Base-by-base conservation (phyloP, 768 basidiomycete genomes). In the Leucogyrophana mollusca region DNA sequence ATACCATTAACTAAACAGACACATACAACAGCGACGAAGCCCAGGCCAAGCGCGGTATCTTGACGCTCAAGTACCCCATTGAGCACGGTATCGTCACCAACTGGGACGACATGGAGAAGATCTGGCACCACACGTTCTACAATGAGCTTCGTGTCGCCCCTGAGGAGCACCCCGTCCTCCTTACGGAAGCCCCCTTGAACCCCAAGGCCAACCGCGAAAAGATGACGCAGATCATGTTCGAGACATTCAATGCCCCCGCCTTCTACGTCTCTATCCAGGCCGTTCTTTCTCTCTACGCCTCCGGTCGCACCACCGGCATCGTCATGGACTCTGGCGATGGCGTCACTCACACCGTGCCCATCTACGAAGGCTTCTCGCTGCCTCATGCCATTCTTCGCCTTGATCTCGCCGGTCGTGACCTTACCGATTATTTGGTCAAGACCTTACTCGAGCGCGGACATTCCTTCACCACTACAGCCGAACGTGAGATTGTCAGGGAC, bases 271-370 rank as follows among this genome's bases (percentile, higher is more conserved):
- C 80, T 50, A 84, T 87, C 60, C 85, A 86, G 66, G 84, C 84
- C 49, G 85, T 87, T 43, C 67, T 87, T 39, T 85, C 85, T 14
- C 65, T 93, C 34, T 94, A 94, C 70, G 93, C 93, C 30, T 94
- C 93, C 20, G 93, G 93, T 70, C 87, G 93, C 67, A 95, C 93
- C 27, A 95, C 93, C 33, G 87, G 87, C 77, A 86, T 96, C 70
- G 94, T 96, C 21, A 78, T 79, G n/a, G n/a, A n/a, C n/a, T n/a
- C n/a, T n/a, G n/a, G n/a, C n/a, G n/a, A n/a, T n/a, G n/a, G n/a
- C n/a, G 93, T 95, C 53, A 85, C 89, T 46, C 93, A 96, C 79
- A 92, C 90, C 22, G 94, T 96, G 27, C 94, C 94, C 54, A 95
- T 96, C 62, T 95, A 95, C 73, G 94, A 96, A 68, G 94, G 83